Base-by-base conservation (phyloP, 2,329 filamentous ascomycete genomes). In the Aspergillus tamarii region DNA sequence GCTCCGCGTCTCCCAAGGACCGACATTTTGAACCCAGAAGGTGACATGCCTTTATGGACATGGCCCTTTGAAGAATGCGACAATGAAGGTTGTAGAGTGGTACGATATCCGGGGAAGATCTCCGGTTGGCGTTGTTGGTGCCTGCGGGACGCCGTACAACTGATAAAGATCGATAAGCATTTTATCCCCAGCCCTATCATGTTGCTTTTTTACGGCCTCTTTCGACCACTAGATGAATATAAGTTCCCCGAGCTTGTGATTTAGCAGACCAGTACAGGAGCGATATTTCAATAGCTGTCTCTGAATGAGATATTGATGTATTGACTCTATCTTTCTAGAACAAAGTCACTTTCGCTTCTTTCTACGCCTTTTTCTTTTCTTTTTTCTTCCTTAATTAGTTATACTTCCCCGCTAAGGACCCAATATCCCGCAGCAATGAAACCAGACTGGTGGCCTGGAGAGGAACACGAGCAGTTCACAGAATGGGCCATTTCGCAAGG, bases 401-500 rank as follows among this genome's bases (percentile, higher is more conserved):
- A 54, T 54, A 54, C 52, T 32, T 54, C 52, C 30, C 30, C 28
- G 4, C 30, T 21, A n/a, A 34, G n/a, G 16, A 21, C 4, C 10
- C 16, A 41, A 32, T 26, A 21, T n/a, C 43, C 59, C 23, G 28
- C 21, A 59, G 69, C 58, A 28, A 76, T 75, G 73, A 69, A 63
- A 45, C 68, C 73, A 62, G 58, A 68, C 23, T 75, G 73, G 71
- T 72, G 69, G 63, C 73, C 78, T 14, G 78, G 78, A 16, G 66
- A 75, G 57, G 64, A 76, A 28, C 78, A 81, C 65, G 78, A 85
- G 30, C 78, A 81, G 10, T 91, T 96, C 64, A 82, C 89, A 3
- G 72, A 83, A 64, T 96, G 93, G 91, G 89, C 90, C 1, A 75
- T 82, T 50, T 77, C 79, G 1, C 84, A 87, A 62, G 91, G 91